Evolutionary conservation across 148 eudicot genomes (phyloP).

Genomic region (Diospyros lotus): DNA sequence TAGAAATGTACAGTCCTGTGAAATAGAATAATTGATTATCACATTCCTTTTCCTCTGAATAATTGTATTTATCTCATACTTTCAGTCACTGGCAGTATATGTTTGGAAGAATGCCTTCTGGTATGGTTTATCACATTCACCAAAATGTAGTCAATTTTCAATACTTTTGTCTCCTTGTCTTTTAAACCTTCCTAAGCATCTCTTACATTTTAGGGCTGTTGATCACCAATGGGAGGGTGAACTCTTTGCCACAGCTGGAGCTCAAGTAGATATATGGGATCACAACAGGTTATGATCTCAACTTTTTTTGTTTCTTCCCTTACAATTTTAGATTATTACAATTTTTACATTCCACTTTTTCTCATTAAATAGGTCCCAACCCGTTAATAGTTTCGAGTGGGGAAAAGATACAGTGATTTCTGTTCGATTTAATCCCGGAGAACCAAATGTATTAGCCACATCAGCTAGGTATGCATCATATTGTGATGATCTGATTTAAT

Average conservation of each 20-base stretch:
- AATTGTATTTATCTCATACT: conserved; percentile 5
- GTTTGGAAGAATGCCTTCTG: conserved; percentile 73
- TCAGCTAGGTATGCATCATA: conserved; percentile 65
- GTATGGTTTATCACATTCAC: conserved; percentile 28
- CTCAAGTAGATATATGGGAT: conserved; percentile 96
- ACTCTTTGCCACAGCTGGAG: conserved; percentile 95
- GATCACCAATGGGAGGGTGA: conserved; percentile 92
- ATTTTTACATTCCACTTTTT: conserved; percentile 8
- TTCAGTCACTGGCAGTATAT: conserved; percentile 73
- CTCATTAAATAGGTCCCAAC: conserved; percentile 70
- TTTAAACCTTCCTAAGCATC: conserved; percentile 4
- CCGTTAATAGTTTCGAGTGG: conserved; percentile 88
- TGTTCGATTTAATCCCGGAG: conserved; percentile 93
- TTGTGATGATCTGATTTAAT: neutral
- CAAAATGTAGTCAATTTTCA: neutral
- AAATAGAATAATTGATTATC: neutral
- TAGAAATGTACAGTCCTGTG: neutral
- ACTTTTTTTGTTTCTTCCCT: neutral
- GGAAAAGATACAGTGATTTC: conserved; percentile 79
- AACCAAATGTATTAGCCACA: conserved; percentile 79
- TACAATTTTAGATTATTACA: neutral
- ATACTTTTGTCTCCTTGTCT: conserved; percentile 1
- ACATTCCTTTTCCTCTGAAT: neutral
- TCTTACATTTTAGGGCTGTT: conserved; percentile 48
- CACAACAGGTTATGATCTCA: conserved; percentile 62